These are phyloP conservation scores for Scutellaria galericulata DNA, from an alignment of 257 asterid species.

Conservation along the genomic window DNA sequence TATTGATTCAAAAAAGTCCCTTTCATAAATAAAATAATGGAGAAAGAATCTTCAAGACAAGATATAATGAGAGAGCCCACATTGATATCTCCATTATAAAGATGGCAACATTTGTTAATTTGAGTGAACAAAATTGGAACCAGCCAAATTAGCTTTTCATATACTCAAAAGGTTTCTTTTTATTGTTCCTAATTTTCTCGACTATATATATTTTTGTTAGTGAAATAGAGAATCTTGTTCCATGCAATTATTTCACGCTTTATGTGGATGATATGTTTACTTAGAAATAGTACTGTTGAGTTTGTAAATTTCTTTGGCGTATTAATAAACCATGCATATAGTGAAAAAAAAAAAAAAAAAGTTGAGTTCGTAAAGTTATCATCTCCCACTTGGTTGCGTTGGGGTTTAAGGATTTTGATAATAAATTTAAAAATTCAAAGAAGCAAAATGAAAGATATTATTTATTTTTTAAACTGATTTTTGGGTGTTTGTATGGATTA, in stretches of 20 bases:
- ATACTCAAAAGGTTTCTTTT: slow-evolving; percentile 21
- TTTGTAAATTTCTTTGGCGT: no score
- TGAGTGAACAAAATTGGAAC: slow-evolving; percentile 22
- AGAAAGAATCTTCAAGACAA: slow-evolving; percentile 60
- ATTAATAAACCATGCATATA: no score
- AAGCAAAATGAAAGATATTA: no score
- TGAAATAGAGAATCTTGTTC: slow-evolving; percentile 23
- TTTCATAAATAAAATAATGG: slow-evolving; percentile 51
- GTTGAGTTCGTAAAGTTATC: no score
- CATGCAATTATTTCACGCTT: slow-evolving; percentile 15
- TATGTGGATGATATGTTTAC: slow-evolving; percentile 9
- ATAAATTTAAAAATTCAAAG: no score
- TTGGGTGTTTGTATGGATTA: no score
- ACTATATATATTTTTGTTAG: background rate
- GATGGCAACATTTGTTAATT: slow-evolving; percentile 13
- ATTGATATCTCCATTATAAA: slow-evolving; percentile 32
- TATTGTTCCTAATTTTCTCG: background rate
- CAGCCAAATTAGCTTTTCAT: slow-evolving; percentile 30
- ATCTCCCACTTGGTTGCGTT: no score
- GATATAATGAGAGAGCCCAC: slow-evolving; percentile 45
- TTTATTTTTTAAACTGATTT: no score
- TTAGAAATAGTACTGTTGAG: background rate
- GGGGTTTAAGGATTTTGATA: no score
- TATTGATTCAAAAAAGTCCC: slow-evolving; percentile 49
- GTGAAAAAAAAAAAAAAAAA: no score